A percentile compares a stretch with the other conserved stretches of the same genome.
These are phyloP conservation scores for Bretschneidera sinensis DNA, from an alignment of 345 rosid genomes.

Conservation along the genomic window DNA sequence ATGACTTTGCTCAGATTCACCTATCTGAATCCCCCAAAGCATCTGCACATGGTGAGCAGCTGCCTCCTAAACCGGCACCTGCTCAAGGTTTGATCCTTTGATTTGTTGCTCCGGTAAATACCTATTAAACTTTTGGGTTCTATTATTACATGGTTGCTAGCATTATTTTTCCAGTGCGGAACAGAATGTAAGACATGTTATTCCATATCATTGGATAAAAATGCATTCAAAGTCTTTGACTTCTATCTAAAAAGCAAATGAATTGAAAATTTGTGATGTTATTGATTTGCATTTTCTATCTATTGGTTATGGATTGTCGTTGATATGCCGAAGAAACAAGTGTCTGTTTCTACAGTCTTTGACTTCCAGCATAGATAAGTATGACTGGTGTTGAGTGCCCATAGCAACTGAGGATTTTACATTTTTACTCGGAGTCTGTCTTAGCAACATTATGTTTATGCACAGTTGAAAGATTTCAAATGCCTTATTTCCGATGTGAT, in stretches of 20 bases:
- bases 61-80: conserved; percentile 44
- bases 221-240: background rate
- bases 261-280: background rate
- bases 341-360: too few relatives aligned
- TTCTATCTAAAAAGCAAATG: background rate
- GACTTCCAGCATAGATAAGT: too few relatives aligned
- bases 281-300: background rate
- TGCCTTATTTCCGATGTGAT: too few relatives aligned
- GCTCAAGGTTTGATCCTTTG: conserved; percentile 57
- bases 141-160: background rate
- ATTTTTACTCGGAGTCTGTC: too few relatives aligned
- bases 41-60: conserved; percentile 33
- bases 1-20: conserved; percentile 79
- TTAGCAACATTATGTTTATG: too few relatives aligned
- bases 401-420: too few relatives aligned
- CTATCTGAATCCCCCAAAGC: conserved; percentile 76
- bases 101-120: conserved; percentile 19
- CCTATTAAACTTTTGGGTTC: background rate
- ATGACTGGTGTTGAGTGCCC: too few relatives aligned
- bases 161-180: background rate
- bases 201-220: background rate
- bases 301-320: too few relatives aligned
- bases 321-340: too few relatives aligned
- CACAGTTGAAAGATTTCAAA: too few relatives aligned
- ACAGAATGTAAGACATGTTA: background rate